These are phyloP conservation scores for Suillus subaureus DNA, from an alignment of 768 basidiomycete genomes.

Conservation along the genomic window DNA sequence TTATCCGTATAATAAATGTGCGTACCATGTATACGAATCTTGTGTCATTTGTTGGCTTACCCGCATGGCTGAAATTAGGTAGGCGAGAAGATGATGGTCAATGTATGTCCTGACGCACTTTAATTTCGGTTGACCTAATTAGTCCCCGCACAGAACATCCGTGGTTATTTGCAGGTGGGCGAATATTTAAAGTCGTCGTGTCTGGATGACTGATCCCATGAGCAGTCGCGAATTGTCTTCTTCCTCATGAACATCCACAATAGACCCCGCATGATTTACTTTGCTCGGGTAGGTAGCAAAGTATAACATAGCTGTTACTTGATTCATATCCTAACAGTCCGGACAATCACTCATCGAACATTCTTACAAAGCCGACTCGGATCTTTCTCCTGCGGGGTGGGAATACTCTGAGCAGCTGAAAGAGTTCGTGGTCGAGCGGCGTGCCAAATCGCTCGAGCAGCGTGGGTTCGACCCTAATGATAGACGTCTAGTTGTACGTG, in stretches of 20 bases:
- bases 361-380: conserved; percentile 98
- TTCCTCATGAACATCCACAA: conserved; percentile 99
- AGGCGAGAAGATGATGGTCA: conserved; percentile 94
- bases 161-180: conserved; percentile 82
- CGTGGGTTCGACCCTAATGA: conserved; percentile 63
- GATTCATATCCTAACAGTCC: conserved; percentile 52
- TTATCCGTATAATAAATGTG: conserved; percentile 92
- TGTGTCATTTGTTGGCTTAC: conserved; percentile 14
- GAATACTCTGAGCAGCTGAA: conserved; percentile 90
- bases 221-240: conserved; percentile 91
- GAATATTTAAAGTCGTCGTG: background rate
- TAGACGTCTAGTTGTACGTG: conserved; percentile 66
- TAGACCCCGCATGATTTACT: conserved; percentile 89
- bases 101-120: conserved; percentile 41
- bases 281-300: conserved; percentile 74
- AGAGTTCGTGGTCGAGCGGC: conserved; percentile 85
- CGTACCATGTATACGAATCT: background rate
- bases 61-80: conserved; percentile 49
- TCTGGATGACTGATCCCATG: conserved; percentile 7
- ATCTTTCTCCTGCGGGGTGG: conserved; percentile 93
- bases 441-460: conserved; percentile 74
- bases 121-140: conserved; percentile 1
- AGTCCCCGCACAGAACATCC: conserved; percentile 58
- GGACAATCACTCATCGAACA: conserved; percentile 99
- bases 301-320: conserved; percentile 4